These are phyloP conservation scores for Debaryomyces nepalensis DNA, from an alignment of 1,139 yeast species.

Conservation along the genomic window DNA sequence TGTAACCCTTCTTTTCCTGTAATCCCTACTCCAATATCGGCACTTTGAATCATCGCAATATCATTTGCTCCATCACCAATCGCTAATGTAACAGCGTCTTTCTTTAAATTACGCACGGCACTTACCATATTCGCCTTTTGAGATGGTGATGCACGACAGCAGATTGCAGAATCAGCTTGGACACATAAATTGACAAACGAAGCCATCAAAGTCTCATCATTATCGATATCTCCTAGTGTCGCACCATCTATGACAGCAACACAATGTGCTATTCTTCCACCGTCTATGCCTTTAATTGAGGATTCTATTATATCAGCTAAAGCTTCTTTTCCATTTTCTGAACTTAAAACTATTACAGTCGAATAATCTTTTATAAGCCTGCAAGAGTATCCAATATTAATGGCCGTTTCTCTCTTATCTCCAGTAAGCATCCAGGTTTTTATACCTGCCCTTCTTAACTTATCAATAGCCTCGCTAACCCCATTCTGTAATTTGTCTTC, in stretches of 20 bases:
- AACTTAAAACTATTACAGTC: constrained; percentile 75
- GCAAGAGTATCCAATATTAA: constrained; percentile 95
- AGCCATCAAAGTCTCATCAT: constrained; percentile 70
- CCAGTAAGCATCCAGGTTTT: constrained; percentile 99
- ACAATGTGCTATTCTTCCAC: constrained; percentile 85
- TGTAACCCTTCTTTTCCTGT: constrained; percentile 97
- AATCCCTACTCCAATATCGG: constrained; percentile 96
- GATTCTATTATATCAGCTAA: constrained; percentile 60
- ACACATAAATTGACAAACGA: constrained; percentile 84
- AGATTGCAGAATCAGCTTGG: constrained; percentile 85
- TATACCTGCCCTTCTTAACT: constrained; percentile 89
- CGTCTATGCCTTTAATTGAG: constrained; percentile 61
- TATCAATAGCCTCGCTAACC: constrained; percentile 92
- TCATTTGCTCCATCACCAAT: constrained; percentile 99
- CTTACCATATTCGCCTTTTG: constrained; percentile 92
- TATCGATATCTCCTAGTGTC: constrained; percentile 73
- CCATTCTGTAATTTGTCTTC: constrained; percentile 97
- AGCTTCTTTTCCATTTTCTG: constrained; percentile 56
- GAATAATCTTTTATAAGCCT: constrained; percentile 91
- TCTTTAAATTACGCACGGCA: constrained; percentile 69
- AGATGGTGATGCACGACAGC: constrained; percentile 96
- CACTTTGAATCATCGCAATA: constrained; percentile 98
- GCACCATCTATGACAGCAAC: constrained; percentile 94
- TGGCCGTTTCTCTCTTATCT: constrained; percentile 96
- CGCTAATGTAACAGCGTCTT: constrained; percentile 80